These are phyloP conservation scores for Cyberlindnera mycetangii DNA, from an alignment of 805 yeast species.

Conservation along the genomic window DNA sequence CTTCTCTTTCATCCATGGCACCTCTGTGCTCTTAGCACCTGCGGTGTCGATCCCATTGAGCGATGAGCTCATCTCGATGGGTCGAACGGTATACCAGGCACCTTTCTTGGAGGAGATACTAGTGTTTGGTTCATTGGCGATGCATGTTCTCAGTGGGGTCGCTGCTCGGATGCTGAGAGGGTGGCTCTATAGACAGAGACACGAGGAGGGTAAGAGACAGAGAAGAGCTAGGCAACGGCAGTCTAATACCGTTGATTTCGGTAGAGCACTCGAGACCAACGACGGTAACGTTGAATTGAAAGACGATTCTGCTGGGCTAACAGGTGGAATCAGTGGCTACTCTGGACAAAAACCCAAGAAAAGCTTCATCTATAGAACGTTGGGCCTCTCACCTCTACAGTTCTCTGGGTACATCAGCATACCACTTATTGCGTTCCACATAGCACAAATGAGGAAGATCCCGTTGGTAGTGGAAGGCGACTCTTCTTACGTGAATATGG, in stretches of 20 bases:
- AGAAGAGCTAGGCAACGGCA: conserved; percentile 24
- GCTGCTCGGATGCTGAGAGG: conserved; percentile 38
- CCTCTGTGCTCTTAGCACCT: conserved; percentile 55
- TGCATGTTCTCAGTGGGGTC: conserved; percentile 56
- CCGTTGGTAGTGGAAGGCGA: conserved; percentile 65
- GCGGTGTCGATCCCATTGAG: conserved; percentile 41
- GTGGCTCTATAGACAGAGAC: conserved; percentile 26
- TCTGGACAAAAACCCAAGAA: conserved; percentile 53
- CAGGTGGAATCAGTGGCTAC: conserved; percentile 51
- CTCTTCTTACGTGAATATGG: conserved; percentile 50
- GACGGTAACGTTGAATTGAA: conserved; percentile 6
- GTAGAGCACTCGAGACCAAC: conserved; percentile 5
- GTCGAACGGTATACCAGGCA: conserved; percentile 58
- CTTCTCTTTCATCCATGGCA: conserved; percentile 56
- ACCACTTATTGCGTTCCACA: conserved; percentile 45
- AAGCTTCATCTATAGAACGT: conserved; percentile 39
- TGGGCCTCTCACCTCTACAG: conserved; percentile 55
- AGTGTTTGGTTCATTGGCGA: conserved; percentile 43
- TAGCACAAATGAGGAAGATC: conserved; percentile 41
- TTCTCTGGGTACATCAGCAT: conserved; percentile 57
- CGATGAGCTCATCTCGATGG: conserved; percentile 55
- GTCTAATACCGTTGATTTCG: not conserved
- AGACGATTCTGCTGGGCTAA: conserved; percentile 50
- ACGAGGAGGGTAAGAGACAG: conserved; percentile 21
- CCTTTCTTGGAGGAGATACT: conserved; percentile 46